These are phyloP conservation scores for Coelastrella sp. DNA, from an alignment of 139 green algal species.

Conservation along the genomic window DNA sequence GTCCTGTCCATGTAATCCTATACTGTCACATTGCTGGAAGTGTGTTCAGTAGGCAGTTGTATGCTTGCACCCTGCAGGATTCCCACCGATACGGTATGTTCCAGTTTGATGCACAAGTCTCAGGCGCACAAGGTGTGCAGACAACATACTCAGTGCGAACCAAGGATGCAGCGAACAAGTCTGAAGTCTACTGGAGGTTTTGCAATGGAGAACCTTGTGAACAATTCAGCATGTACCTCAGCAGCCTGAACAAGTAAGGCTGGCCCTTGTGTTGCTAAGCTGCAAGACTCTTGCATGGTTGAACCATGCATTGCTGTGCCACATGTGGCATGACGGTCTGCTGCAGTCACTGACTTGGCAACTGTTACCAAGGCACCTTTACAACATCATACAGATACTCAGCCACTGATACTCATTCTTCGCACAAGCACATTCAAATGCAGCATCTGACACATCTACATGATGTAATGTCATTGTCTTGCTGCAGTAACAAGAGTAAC, in stretches of 20 bases:
- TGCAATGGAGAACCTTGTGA: slow-evolving; percentile 3
- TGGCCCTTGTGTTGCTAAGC: not conserved
- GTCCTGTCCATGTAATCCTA: too few relatives aligned
- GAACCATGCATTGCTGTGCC: not conserved
- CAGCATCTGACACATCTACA: too few relatives aligned
- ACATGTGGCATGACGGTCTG: too few relatives aligned
- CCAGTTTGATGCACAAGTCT: not conserved
- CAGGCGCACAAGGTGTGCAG: not conserved
- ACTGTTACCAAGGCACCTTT: too few relatives aligned
- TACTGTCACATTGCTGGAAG: too few relatives aligned
- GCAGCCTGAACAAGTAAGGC: slow-evolving; percentile 6
- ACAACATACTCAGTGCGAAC: slow-evolving; percentile 2
- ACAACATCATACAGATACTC: too few relatives aligned
- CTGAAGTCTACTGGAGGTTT: slow-evolving; percentile 22
- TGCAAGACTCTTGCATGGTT: not conserved
- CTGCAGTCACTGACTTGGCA: too few relatives aligned
- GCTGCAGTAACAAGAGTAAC: slow-evolving; percentile 10
- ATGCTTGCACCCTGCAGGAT: slow-evolving; percentile 6
- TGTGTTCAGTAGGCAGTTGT: too few relatives aligned
- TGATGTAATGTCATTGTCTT: too few relatives aligned
- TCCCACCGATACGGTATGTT: not conserved
- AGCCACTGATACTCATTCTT: not conserved
- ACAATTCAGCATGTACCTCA: not conserved
- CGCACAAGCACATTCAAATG: not conserved
- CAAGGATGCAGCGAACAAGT: not conserved